Percentiles rank a stretch among this genome's conserved stretches.
phyloP scores from a whole-genome alignment of 768 basidiomycete species.

The Clitopilus passeckerianus region DNA sequence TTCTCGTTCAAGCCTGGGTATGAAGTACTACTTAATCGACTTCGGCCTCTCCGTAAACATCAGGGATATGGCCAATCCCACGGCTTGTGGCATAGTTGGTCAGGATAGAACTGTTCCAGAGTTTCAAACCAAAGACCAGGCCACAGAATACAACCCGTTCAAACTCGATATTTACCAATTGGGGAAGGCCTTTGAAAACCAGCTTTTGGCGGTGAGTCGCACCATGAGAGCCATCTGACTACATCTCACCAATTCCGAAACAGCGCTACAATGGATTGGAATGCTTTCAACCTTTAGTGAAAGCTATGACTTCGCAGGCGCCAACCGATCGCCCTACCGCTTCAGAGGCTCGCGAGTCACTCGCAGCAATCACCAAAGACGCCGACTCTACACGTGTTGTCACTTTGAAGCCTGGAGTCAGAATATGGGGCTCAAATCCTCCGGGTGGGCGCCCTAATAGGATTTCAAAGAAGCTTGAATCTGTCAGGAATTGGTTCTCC shows the following conservation, averaged over 20 bases:
- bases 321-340: slow-evolving; percentile 26
- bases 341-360: not conserved
- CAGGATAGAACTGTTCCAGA: slow-evolving; percentile 29
- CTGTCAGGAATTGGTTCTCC: too few relatives aligned
- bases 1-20: slow-evolving; percentile 12
- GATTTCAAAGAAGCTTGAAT: too few relatives aligned
- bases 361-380: not conserved
- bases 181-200: slow-evolving; percentile 19
- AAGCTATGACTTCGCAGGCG: slow-evolving; percentile 30
- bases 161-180: slow-evolving; percentile 26
- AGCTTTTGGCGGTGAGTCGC: slow-evolving; percentile 18
- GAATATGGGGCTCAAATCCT: not conserved
- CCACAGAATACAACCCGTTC: slow-evolving; percentile 16
- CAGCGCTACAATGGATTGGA: slow-evolving; percentile 14
- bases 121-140: slow-evolving; percentile 19
- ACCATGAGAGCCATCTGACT: not conserved
- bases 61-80: slow-evolving; percentile 10
- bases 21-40: slow-evolving; percentile 17
- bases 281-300: slow-evolving; percentile 27
- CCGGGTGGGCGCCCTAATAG: too few relatives aligned
- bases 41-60: slow-evolving; percentile 15
- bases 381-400: too few relatives aligned
- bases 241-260: not conserved
- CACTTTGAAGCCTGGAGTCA: not conserved
- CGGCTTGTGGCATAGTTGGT: slow-evolving; percentile 4